Base-by-base conservation (phyloP, 331 rosid species). In the Quercus tomentella region DNA sequence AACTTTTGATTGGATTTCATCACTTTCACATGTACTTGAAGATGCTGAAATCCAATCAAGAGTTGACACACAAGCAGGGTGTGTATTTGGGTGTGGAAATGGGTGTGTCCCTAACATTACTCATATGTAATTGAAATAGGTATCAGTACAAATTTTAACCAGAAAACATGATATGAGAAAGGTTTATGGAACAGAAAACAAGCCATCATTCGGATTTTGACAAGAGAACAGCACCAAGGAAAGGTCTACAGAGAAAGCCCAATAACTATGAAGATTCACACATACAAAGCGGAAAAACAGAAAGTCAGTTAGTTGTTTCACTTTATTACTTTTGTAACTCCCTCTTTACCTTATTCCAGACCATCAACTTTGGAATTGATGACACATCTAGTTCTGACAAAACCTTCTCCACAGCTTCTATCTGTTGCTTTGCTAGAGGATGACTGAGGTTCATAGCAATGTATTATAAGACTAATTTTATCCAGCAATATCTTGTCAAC, bases 321-420 rank as follows among this genome's bases (percentile, higher is more conserved):
- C n/a, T 3, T 35, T 72, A 70, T 75, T 56, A 51, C 15, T 37
- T 78, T 75, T 30, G 18, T 56, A 73, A 73, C 72, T 25, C 68
- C 20, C 52, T 5, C 21, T 22, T 18, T 89, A 95, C 98, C 98
- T 95, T 95, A 89, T 93, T 95, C 99, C 99, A 95, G 73, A 95
- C 92, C 86, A 90, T 90, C 96, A 95, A 85, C 87, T 78, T 91
- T 11, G 98, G 98, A 70, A 95, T 90, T 35, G 88, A 88, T 35
- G 90, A 87, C 30, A 93, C 98, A 67, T 91, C 90, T 68, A 93
- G 86, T 84, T 96, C 98, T 30, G 90, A 88, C 70, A 96, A 86
- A 74, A 96, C 98, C 86, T 92, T 96, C 82, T 96, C 97, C 80
- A 96, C 98, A 11, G 99, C 99, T 56, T 91, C 92, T 84, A 93